Evolutionary conservation across 352 stramenopile species (phyloP).

Genomic region (Plasmopara viticola): DNA sequence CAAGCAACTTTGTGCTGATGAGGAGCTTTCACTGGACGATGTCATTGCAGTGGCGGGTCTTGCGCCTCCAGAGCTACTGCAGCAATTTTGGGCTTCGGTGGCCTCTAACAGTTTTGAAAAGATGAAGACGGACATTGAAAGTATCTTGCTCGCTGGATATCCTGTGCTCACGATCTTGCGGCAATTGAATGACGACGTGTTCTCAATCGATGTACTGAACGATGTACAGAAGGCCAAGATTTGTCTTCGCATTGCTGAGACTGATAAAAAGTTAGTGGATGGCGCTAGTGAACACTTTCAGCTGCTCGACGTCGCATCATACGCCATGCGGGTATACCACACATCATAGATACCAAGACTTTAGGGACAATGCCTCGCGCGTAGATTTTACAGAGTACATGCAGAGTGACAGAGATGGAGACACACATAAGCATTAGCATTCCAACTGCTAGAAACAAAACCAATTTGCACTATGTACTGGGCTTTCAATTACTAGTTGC

Average conservation of each 20-base stretch:
- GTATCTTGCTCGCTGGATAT: conserved; percentile 90
- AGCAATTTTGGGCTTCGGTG: conserved; percentile 75
- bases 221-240: conserved; percentile 93
- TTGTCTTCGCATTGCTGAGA: conserved; percentile 91
- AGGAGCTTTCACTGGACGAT: conserved; percentile 62
- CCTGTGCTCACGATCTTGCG: conserved; percentile 89
- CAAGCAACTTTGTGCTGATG: conserved; percentile 87
- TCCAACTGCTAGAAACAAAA: neutral
- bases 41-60: conserved; percentile 81
- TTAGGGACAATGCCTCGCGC: neutral
- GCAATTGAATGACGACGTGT: conserved; percentile 80
- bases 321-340: conserved; percentile 77
- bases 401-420: neutral
- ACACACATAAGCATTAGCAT: conserved; percentile 6
- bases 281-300: conserved; percentile 95
- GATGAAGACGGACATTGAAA: conserved; percentile 88
- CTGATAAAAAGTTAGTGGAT: conserved; percentile 95
- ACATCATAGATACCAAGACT: conserved; percentile 11
- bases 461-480: neutral
- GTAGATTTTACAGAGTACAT: no score
- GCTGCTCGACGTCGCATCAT: conserved; percentile 90
- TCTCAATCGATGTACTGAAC: conserved; percentile 65
- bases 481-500: conserved; percentile 9
- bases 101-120: conserved; percentile 80
- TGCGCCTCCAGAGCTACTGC: conserved; percentile 68